Evolutionary conservation across 1,284 basidiomycete genomes (phyloP), one percentile per base, ranked within the genome.

Genomic region (Mycena citricolor): DNA sequence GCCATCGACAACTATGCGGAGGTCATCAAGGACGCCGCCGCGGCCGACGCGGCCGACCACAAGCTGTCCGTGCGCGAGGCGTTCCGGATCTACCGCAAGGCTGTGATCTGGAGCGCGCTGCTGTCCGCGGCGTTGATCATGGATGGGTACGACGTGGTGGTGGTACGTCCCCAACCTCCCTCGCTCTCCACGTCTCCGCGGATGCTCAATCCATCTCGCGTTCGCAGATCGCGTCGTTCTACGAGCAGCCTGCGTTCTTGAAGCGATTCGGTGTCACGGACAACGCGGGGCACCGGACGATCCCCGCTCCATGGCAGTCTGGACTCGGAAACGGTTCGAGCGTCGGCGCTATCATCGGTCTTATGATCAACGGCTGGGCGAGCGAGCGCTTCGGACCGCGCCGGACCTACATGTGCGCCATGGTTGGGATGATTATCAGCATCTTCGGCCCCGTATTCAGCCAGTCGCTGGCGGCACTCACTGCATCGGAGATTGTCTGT

Each of bases 41-140:
- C 57, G 47, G 66, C 63, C 17, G 66, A 67, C 32, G 45, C 49
- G 12, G 56, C 54, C 22, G 68, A 70, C 56, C 65, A 68, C 47
- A 51, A 57, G 22, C 62, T 65, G 62, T 58, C 62, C 43, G 37
- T 67, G 29, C 21, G 48, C 21, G 57, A 72, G 40, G 70, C 68
- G 8, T 58, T 71, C 51, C 42, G 47, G 12, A 58, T 59, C 17
- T 65, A 73, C 60, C 63, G 61, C 45, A 68, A 62, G 43, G 71
- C 70, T 19, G 63, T 71, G 32, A 54, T 68, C 23, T 74, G 66
- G 67, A 54, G 52, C 25, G 32, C 55, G 23, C 37, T 49, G 5
- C 46, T 57, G 16, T 54, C 52, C 11, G 54, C 44, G 2, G 55
- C 55, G 24, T 40, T 57, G 11, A 51, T 57, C 23, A 57, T 57